Evolutionary conservation across 2,329 filamentous ascomycete species (phyloP).

Genomic region (Penicillium sp.): DNA sequence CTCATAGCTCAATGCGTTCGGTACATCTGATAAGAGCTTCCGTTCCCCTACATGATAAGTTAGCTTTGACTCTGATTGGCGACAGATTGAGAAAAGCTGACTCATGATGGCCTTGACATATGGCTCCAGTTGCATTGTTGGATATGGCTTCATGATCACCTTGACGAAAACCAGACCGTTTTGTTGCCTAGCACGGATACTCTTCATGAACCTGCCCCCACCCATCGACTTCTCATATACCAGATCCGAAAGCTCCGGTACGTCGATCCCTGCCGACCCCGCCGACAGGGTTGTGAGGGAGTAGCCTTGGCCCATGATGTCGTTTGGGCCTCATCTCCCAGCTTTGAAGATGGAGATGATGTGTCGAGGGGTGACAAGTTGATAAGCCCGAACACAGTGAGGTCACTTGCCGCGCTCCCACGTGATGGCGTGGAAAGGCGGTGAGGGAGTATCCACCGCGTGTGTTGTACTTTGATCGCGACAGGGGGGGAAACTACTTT

Average conservation of each 20-base stretch:
- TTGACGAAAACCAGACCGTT: slow-evolving; percentile 94
- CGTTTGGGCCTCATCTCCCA: slow-evolving; percentile 40
- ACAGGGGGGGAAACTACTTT: slow-evolving; percentile 1
- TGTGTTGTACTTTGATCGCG: slow-evolving; percentile 10
- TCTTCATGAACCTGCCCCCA: slow-evolving; percentile 94
- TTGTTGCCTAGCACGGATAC: slow-evolving; percentile 85
- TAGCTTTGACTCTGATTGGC: slow-evolving; percentile 23
- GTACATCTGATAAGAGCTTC: slow-evolving; percentile 77
- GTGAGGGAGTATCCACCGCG: slow-evolving; percentile 22
- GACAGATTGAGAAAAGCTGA: slow-evolving; percentile 52
- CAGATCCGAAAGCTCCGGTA: slow-evolving; percentile 87
- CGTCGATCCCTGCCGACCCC: slow-evolving; percentile 90
- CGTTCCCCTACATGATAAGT: slow-evolving; percentile 68
- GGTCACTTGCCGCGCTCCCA: slow-evolving; percentile 30
- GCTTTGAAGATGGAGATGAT: slow-evolving; percentile 12
- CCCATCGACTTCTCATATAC: slow-evolving; percentile 92
- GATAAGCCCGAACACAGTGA: slow-evolving; percentile 25
- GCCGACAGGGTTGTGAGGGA: slow-evolving; percentile 90
- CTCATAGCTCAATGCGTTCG: slow-evolving; percentile 90
- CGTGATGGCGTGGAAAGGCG: slow-evolving; percentile 31
- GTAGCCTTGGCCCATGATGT: slow-evolving; percentile 91
- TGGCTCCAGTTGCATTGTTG: slow-evolving; percentile 76
- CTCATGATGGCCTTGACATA: slow-evolving; percentile 79
- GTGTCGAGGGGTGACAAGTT: slow-evolving; percentile 15
- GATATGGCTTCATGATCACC: slow-evolving; percentile 90